Conservation (phyloP, 257 asterid species). For the Fraxinus cuspidata region DNA sequence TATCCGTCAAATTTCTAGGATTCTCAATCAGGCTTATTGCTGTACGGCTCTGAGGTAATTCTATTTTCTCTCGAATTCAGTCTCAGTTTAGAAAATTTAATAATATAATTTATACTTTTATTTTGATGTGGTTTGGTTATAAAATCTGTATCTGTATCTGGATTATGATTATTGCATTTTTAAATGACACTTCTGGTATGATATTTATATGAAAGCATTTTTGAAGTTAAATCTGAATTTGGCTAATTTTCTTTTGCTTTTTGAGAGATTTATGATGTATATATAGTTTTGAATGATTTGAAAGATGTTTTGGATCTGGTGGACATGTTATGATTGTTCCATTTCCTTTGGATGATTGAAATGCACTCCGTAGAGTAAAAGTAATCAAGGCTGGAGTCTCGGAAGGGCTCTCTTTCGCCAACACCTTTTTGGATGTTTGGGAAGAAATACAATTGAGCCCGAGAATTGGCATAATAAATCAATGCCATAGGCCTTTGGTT, state of each 20-base stretch:
- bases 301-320: slow-evolving; percentile 7
- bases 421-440: slow-evolving; percentile 40
- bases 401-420: slow-evolving; percentile 50
- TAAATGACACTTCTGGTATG: background rate
- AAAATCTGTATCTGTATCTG: background rate
- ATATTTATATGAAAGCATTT: background rate
- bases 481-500: slow-evolving; percentile 96
- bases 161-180: background rate
- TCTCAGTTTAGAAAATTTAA: background rate
- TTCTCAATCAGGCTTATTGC: background rate
- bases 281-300: background rate
- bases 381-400: slow-evolving; percentile 98
- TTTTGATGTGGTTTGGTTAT: background rate
- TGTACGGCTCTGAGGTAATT: background rate
- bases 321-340: slow-evolving; percentile 24
- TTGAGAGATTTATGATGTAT: background rate
- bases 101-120: background rate
- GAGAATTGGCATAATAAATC: slow-evolving; percentile 71
- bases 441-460: slow-evolving; percentile 61
- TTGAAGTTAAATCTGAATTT: background rate
- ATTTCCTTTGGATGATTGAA: slow-evolving; percentile 38
- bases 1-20: background rate
- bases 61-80: background rate
- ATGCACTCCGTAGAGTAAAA: slow-evolving; percentile 41
- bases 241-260: background rate